Percentiles rank a stretch among this genome's conserved stretches.
These are phyloP conservation scores for Solanum gandarillasii DNA, from an alignment of 257 asterid species.

Conservation along the genomic window DNA sequence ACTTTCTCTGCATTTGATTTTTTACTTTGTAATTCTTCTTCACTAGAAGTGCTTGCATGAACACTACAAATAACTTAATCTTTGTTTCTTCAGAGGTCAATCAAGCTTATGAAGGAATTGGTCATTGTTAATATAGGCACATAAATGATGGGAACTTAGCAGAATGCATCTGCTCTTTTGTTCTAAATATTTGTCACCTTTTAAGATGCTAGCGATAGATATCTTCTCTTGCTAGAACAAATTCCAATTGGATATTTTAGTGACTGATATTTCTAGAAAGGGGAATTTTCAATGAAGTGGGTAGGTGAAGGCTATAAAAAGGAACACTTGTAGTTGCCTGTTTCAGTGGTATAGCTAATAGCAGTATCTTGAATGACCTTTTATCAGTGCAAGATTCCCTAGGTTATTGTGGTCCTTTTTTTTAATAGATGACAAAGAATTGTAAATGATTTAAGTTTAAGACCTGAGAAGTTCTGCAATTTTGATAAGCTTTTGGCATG, in stretches of 20 bases:
- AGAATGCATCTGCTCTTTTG: neutral
- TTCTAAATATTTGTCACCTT: neutral
- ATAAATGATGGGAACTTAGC: neutral
- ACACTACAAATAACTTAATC: neutral
- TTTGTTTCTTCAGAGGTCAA: neutral
- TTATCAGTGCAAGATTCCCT: neutral
- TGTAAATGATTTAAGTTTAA: neutral
- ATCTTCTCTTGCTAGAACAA: neutral
- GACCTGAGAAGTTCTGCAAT: neutral
- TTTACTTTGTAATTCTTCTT: neutral
- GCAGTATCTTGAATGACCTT: neutral
- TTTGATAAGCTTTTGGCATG: slow-evolving; percentile 9
- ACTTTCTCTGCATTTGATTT: neutral
- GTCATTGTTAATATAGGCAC: neutral
- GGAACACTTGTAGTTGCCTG: neutral
- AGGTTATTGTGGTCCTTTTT: neutral
- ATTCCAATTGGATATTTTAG: neutral
- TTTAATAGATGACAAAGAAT: neutral
- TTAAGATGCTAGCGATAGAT: neutral
- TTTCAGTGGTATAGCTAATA: neutral
- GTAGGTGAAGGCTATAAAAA: neutral
- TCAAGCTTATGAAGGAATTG: neutral
- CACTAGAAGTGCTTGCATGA: neutral
- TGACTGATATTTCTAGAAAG: neutral
- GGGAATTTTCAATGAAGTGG: neutral